phyloP scores from a whole-genome alignment of 495 filamentous ascomycete species.

The Penicillium nucicola region DNA sequence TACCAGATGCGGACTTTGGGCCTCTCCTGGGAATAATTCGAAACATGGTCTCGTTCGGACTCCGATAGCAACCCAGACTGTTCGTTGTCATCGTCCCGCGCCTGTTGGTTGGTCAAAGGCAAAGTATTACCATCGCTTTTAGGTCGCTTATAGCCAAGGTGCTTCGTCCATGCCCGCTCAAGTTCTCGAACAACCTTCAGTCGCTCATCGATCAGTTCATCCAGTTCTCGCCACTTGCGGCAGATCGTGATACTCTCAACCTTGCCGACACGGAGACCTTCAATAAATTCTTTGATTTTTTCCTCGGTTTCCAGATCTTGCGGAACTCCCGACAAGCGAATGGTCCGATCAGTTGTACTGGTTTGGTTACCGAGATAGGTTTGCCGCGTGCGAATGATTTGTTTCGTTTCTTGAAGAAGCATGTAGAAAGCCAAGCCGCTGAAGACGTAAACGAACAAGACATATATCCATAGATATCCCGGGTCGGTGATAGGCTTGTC shows the following conservation, averaged over 20 bases:
- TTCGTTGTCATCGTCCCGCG: slow-evolving; percentile 44
- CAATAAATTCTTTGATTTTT: slow-evolving; percentile 81
- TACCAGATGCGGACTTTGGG: slow-evolving; percentile 76
- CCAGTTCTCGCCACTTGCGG: slow-evolving; percentile 81
- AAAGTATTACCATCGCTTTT: slow-evolving; percentile 48
- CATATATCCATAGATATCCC: slow-evolving; percentile 86
- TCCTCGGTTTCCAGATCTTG: slow-evolving; percentile 73
- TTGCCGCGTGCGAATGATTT: slow-evolving; percentile 80
- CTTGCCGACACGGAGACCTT: slow-evolving; percentile 85
- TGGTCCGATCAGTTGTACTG: slow-evolving; percentile 90
- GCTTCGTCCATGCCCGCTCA: slow-evolving; percentile 81
- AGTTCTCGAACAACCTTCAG: slow-evolving; percentile 63
- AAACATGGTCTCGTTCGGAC: slow-evolving; percentile 30
- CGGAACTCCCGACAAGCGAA: slow-evolving; percentile 88
- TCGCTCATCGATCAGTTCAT: slow-evolving; percentile 69
- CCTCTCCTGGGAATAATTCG: slow-evolving; percentile 46
- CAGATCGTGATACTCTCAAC: slow-evolving; percentile 88
- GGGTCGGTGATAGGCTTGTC: slow-evolving; percentile 30
- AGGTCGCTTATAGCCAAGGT: slow-evolving; percentile 52
- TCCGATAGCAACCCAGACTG: slow-evolving; percentile 52
- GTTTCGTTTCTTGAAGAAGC: slow-evolving; percentile 74
- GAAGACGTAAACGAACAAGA: slow-evolving; percentile 89
- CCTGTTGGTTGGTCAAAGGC: slow-evolving; percentile 46
- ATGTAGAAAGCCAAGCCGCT: slow-evolving; percentile 78
- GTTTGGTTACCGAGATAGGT: slow-evolving; percentile 90